Base-by-base conservation (phyloP, 805 yeast species). In the Spathaspora hagerdaliae region DNA sequence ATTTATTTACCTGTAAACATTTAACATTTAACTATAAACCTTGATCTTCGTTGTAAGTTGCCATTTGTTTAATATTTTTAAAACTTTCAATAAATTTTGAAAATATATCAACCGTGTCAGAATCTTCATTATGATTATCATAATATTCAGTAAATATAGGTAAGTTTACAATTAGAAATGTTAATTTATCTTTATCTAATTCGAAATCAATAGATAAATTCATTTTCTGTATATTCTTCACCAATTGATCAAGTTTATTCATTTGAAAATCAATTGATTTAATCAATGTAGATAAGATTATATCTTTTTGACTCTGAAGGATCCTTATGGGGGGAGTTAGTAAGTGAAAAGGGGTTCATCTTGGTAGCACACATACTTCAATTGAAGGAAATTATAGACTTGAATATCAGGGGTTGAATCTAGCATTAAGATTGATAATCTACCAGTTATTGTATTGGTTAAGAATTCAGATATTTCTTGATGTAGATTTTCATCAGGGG, bases 31-130 rank as follows among this genome's bases (percentile, higher is more conserved):
- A 3, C 24, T 19, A 19, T 19, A 2, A 19, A 5, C 5, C 12
- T 24, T 35, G 12, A 24, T 10, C 12, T 24, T 35, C 9, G 38
- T 15, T 14, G 11, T 29, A 19, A n/a, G 31, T 31, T 11, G 39
- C 13, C 3, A 45, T 41, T 31, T 41, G 42, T 36, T 42, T 32
- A 6, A 45, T 41, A 24, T 44, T 36, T 12, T 37, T 45, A 31
- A 15, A 27, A 5, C 32, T 26, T 5, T n/a, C 11, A 6, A 45
- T 37, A 13, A 31, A 33, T 14, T 7, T 11, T 41, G 37, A 13
- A 27, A 45, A 41, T 2, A 12, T 29, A 9, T 4, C 37, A 15
- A 27, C 29, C 11, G 13, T 14, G 6, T 29, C 8, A 5, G 41
- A 10, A 15, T 9, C 10, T 5, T 26, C 31, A 26, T 13, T 12